Conservation (phyloP, 768 basidiomycete genomes). For the Cyclocybe aegerita region DNA sequence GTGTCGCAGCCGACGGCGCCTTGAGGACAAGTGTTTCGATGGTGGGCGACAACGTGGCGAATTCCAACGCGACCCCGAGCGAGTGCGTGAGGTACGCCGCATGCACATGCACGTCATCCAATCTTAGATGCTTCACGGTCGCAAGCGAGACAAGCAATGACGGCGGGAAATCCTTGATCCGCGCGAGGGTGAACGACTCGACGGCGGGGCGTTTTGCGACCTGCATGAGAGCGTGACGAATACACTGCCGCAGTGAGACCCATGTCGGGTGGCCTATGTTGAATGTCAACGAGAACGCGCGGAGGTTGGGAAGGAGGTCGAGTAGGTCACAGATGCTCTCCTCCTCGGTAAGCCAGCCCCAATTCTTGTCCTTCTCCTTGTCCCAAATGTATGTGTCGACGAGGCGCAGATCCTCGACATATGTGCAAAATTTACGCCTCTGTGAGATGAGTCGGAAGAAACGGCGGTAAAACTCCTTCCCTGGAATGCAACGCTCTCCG, state of each 20-base stretch:
- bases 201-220: conserved; percentile 11
- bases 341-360: conserved; percentile 18
- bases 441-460: conserved; percentile 11
- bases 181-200: conserved; percentile 7
- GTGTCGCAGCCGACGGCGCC: conserved; percentile 9
- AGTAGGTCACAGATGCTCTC: conserved; percentile 18
- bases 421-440: conserved; percentile 6
- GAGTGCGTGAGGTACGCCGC: conserved; percentile 6
- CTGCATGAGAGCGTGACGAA: conserved; percentile 17
- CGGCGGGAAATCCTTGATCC: conserved; percentile 16
- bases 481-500: conserved; percentile 20
- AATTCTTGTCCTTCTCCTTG: conserved; percentile 13
- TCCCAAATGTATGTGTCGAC: conserved; percentile 23
- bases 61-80: conserved; percentile 10
- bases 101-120: conserved; percentile 13
- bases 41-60: conserved; percentile 8
- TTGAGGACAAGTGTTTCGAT: conserved; percentile 12
- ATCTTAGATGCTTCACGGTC: conserved; percentile 10
- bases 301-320: conserved; percentile 13
- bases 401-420: conserved; percentile 18
- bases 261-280: conserved; percentile 16
- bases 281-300: conserved; percentile 12
- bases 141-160: conserved; percentile 15
- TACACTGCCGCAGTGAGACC: conserved; percentile 11
- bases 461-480: conserved; percentile 16